These are phyloP conservation scores for Penicillium fuscoglaucum DNA, from an alignment of 2,329 filamentous ascomycete species.

Conservation along the genomic window DNA sequence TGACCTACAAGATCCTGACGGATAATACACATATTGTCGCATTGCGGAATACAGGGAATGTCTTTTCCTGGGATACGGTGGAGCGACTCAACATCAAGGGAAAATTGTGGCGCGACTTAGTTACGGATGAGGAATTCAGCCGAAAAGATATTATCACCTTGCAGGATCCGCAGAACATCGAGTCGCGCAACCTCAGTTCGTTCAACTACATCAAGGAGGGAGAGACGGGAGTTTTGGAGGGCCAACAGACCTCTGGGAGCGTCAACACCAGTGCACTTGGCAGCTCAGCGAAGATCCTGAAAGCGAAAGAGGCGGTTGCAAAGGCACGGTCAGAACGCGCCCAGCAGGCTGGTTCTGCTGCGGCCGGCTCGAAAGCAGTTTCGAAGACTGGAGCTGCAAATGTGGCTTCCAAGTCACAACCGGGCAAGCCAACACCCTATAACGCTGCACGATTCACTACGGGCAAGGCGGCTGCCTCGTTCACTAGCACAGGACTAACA, in stretches of 20 bases:
- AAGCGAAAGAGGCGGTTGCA: constrained; percentile 91
- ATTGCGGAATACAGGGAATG: constrained; percentile 82
- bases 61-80: constrained; percentile 94
- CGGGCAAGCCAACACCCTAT: constrained; percentile 56
- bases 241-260: constrained; percentile 61
- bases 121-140: constrained; percentile 82
- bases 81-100: constrained; percentile 94
- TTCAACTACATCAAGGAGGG: constrained; percentile 92
- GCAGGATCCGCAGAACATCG: constrained; percentile 91
- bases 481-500: constrained; percentile 91
- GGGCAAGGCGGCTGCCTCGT: constrained; percentile 85
- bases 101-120: constrained; percentile 90
- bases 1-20: constrained; percentile 96
- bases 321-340: constrained; percentile 76
- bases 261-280: constrained; percentile 82
- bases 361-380: constrained; percentile 25
- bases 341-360: constrained; percentile 58
- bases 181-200: constrained; percentile 75
- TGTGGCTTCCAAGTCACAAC: constrained; percentile 26
- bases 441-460: constrained; percentile 91
- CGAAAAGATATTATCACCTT: constrained; percentile 93
- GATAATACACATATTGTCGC: constrained; percentile 98
- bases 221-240: constrained; percentile 64
- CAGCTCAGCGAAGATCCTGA: constrained; percentile 76
- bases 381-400: constrained; percentile 24